Conservation (phyloP, 441 rosid genomes). For the Croton setiger region DNA sequence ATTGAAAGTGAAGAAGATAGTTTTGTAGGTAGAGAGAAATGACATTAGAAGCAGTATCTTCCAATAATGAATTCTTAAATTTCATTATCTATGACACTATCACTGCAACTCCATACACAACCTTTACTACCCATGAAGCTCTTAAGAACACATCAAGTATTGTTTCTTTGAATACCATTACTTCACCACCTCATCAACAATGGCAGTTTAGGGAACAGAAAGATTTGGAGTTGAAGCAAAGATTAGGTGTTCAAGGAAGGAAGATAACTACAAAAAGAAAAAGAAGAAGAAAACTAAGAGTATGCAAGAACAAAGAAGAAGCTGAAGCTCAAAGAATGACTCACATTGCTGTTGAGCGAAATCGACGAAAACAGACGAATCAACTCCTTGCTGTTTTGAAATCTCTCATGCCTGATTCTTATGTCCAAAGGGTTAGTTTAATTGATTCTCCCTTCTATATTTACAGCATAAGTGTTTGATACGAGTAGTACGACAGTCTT, state of each 20-base stretch:
- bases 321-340: slow-evolving; percentile 88
- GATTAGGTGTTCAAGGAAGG: slow-evolving; percentile 42
- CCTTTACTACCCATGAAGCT: too few relatives aligned
- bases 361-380: slow-evolving; percentile 80
- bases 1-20: neutral
- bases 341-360: slow-evolving; percentile 90
- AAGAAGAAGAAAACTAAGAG: slow-evolving; percentile 68
- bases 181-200: slow-evolving; percentile 13
- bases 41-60: slow-evolving; percentile 67
- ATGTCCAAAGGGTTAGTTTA: slow-evolving; percentile 64
- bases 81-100: slow-evolving; percentile 57
- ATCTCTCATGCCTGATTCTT: slow-evolving; percentile 85
- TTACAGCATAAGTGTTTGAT: neutral
- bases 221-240: slow-evolving; percentile 18
- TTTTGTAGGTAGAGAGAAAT: slow-evolving; percentile 24
- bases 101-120: slow-evolving; percentile 41
- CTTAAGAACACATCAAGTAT: too few relatives aligned
- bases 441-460: neutral
- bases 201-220: slow-evolving; percentile 18
- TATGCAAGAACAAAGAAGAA: slow-evolving; percentile 76
- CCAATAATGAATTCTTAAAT: slow-evolving; percentile 57
- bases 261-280: slow-evolving; percentile 65
- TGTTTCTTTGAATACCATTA: neutral
- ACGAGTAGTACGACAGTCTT: too few relatives aligned
- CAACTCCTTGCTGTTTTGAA: slow-evolving; percentile 70